Percentiles rank a stretch among this genome's conserved stretches.
Evolutionary conservation across 331 rosid genomes (phyloP).

Genomic region (Pyracantha coccinea): DNA sequence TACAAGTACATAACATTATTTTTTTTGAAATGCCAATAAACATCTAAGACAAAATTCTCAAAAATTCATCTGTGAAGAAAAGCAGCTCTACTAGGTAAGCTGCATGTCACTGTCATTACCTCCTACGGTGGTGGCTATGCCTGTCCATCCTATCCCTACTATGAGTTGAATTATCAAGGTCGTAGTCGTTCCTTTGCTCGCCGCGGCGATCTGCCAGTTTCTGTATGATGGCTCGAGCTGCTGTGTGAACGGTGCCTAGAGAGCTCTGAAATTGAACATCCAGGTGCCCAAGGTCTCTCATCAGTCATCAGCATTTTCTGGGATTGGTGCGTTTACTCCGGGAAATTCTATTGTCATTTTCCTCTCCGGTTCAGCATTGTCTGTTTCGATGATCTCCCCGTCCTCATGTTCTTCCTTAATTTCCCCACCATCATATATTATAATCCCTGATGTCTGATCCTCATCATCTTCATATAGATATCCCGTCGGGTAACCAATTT

Average conservation of each 20-base stretch:
- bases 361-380: slow-evolving; percentile 29
- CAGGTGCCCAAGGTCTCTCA: slow-evolving; percentile 60
- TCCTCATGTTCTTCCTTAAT: slow-evolving; percentile 64
- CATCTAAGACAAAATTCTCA: no score
- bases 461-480: slow-evolving; percentile 55
- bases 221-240: slow-evolving; percentile 31
- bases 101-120: slow-evolving; percentile 20
- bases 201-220: slow-evolving; percentile 32
- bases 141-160: slow-evolving; percentile 31
- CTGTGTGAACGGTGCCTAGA: slow-evolving; percentile 44
- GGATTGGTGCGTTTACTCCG: slow-evolving; percentile 85
- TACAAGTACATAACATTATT: no score
- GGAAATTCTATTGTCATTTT: slow-evolving; percentile 73
- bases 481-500: slow-evolving; percentile 95
- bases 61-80: no score
- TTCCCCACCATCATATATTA: slow-evolving; percentile 53
- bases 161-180: slow-evolving; percentile 23
- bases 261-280: slow-evolving; percentile 29
- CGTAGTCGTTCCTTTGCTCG: slow-evolving; percentile 47
- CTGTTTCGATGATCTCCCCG: slow-evolving; percentile 69
- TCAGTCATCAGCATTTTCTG: slow-evolving; percentile 69
- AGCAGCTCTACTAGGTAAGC: background rate
- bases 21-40: no score
- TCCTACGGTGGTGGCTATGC: slow-evolving; percentile 34
- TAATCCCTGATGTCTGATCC: slow-evolving; percentile 88